Percentiles rank a stretch among this genome's conserved stretches.
Evolutionary conservation across 2,329 filamentous ascomycete species (phyloP).

Genomic region (Aspergillus phoenicis): DNA sequence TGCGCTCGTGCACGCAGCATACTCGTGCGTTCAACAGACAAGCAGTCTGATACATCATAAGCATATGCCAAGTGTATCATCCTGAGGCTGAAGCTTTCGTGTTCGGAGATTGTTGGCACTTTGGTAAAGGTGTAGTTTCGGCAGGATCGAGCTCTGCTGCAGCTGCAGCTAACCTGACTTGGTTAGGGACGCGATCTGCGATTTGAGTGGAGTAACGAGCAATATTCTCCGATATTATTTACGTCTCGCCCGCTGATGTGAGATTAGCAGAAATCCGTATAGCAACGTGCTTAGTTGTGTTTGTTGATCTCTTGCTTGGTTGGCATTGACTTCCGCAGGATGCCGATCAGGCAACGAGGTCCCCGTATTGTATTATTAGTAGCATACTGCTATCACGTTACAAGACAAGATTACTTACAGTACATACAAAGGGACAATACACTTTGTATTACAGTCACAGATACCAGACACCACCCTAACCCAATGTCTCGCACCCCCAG

Average conservation of each 20-base stretch:
- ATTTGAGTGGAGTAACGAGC: background rate
- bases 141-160: slow-evolving; percentile 2
- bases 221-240: background rate
- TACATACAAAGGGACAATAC: background rate
- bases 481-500: background rate
- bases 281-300: background rate
- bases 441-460: background rate
- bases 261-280: background rate
- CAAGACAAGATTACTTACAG: background rate
- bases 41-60: background rate
- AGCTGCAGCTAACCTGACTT: background rate
- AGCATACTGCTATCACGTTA: background rate
- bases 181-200: background rate
- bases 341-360: too few species aligned
- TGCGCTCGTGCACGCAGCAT: background rate
- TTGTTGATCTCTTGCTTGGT: background rate
- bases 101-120: background rate
- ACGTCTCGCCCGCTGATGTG: background rate
- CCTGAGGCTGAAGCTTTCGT: background rate
- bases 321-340: too few species aligned
- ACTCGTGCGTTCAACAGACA: too few species aligned
- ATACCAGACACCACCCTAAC: background rate
- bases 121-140: background rate
- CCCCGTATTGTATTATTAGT: background rate
- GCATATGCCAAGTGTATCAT: background rate